These are phyloP conservation scores for Boletellus emodensis DNA, from an alignment of 768 basidiomycete species.

Conservation along the genomic window DNA sequence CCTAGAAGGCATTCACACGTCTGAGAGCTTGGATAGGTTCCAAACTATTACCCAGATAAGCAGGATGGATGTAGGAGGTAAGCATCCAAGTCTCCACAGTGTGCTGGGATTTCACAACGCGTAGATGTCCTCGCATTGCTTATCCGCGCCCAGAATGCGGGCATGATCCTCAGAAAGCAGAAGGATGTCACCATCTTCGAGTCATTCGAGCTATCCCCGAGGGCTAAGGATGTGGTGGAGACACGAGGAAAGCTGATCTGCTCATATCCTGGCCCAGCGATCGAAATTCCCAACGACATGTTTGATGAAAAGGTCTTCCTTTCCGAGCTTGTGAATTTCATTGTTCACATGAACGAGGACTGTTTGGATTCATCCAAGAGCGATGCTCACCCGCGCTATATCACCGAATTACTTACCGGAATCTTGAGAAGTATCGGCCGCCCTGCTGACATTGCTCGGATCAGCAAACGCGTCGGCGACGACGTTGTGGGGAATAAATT, in stretches of 20 bases:
- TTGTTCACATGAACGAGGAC: slow-evolving; percentile 33
- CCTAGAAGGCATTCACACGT: neutral
- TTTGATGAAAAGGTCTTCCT: slow-evolving; percentile 26
- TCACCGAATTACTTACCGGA: slow-evolving; percentile 42
- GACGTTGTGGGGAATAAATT: slow-evolving; percentile 1
- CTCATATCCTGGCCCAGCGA: slow-evolving; percentile 43
- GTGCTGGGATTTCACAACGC: neutral
- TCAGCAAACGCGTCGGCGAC: neutral
- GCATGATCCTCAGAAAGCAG: slow-evolving; percentile 34
- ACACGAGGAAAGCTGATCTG: slow-evolving; percentile 39
- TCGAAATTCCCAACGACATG: slow-evolving; percentile 26
- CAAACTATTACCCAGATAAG: neutral
- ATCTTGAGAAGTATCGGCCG: slow-evolving; percentile 36
- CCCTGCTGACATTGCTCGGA: slow-evolving; percentile 2
- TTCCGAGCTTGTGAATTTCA: slow-evolving; percentile 35
- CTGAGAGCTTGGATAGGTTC: neutral
- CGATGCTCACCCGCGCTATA: slow-evolving; percentile 37
- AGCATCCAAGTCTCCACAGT: neutral
- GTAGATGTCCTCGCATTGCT: slow-evolving; percentile 38
- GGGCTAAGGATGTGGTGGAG: slow-evolving; percentile 30
- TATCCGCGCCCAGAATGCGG: slow-evolving; percentile 46
- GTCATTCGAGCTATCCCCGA: slow-evolving; percentile 43
- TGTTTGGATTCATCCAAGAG: slow-evolving; percentile 21
- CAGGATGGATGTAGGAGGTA: neutral
- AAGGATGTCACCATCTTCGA: slow-evolving; percentile 6